Percentiles rank a stretch among this genome's conserved stretches.
phyloP scores from a whole-genome alignment of 208 protist species.

The Leishmania martiniquensis region DNA sequence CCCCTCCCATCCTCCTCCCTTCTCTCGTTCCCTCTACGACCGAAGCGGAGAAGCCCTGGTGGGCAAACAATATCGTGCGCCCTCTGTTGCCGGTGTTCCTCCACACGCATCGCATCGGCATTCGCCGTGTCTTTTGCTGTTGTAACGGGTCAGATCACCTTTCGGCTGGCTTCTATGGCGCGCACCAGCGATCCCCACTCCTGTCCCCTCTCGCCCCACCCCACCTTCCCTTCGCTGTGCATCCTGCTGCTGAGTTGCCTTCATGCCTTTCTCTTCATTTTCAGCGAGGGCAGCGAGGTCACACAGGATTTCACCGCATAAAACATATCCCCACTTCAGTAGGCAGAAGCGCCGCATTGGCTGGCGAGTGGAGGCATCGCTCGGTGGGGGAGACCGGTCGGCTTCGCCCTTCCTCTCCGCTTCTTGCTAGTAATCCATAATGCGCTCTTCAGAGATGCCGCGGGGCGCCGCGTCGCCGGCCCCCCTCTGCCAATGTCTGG shows the following conservation, averaged over 20 bases:
- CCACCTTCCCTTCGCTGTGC: neutral
- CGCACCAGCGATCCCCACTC: too few relatives aligned
- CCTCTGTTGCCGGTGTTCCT: too few relatives aligned
- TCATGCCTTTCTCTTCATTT: neutral
- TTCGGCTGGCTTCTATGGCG: neutral
- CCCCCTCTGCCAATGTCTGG: conserved; percentile 18
- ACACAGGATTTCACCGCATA: neutral
- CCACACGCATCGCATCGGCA: too few relatives aligned
- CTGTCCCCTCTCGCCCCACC: neutral
- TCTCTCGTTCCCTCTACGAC: neutral
- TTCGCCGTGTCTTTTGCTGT: too few relatives aligned
- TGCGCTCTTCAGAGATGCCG: neutral
- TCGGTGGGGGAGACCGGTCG: neutral
- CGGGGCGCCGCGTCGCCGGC: neutral
- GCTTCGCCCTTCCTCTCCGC: neutral
- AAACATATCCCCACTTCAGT: neutral
- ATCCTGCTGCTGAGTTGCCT: too few relatives aligned
- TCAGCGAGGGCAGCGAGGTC: neutral
- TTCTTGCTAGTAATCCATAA: neutral
- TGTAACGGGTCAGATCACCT: neutral
- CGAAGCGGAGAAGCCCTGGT: neutral
- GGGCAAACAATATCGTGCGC: neutral
- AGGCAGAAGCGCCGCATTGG: neutral
- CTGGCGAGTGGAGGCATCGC: neutral
- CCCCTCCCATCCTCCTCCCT: neutral